Conservation (phyloP, 2,329 filamentous ascomycete species). For the Penicillium palitans region DNA sequence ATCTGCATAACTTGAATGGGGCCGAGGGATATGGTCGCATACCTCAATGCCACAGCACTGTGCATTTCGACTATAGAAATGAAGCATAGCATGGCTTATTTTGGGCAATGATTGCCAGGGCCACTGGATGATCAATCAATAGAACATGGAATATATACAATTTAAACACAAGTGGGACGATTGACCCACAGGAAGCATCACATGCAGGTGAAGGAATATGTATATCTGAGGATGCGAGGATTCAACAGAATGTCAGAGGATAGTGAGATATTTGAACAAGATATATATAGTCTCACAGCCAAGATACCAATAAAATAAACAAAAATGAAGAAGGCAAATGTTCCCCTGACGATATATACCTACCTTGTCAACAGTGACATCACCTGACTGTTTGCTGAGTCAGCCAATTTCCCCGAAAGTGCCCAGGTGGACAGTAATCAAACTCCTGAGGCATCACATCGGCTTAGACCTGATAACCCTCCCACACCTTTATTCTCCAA, state of each 20-base stretch:
- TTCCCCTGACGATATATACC: not conserved
- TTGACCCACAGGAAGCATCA: conserved; percentile 2
- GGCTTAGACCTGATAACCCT: conserved; percentile 22
- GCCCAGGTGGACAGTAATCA: conserved; percentile 21
- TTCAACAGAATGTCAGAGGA: not conserved
- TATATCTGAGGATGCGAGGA: not conserved
- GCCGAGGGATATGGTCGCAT: not conserved
- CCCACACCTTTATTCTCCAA: conserved; percentile 6
- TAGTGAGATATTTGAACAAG: not conserved
- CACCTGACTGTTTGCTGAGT: conserved; percentile 33
- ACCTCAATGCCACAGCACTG: not conserved
- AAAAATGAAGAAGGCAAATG: not conserved
- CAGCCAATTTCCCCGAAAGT: conserved; percentile 16
- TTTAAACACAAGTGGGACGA: not conserved
- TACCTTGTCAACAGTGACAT: conserved; percentile 28
- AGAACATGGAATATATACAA: not conserved
- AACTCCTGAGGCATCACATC: conserved; percentile 24
- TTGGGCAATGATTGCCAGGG: not conserved
- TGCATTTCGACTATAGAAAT: not conserved
- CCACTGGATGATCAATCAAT: not conserved
- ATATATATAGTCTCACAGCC: not conserved
- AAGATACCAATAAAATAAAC: not conserved
- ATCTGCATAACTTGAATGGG: not conserved
- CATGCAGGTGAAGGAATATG: not conserved
- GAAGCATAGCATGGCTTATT: not conserved